Conservation (phyloP, 139 green algal species). For the Yamagishiella unicocca region DNA sequence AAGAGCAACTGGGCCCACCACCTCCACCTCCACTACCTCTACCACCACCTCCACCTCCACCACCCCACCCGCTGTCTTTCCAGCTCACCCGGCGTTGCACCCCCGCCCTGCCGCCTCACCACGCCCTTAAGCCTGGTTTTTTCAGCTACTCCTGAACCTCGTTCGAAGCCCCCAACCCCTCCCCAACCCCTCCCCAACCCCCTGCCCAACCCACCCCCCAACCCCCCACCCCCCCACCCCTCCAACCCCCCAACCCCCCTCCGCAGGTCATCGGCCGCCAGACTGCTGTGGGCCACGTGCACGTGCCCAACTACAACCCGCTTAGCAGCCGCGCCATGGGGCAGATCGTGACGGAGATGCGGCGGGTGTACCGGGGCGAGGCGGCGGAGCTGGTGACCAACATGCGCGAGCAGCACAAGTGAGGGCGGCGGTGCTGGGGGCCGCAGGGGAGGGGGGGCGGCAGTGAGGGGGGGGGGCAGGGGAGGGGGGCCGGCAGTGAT, state of each 20-base stretch:
- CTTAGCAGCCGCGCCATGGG: slow-evolving; percentile 35
- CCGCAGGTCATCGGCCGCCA: slow-evolving; percentile 46
- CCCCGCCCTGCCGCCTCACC: too few species aligned
- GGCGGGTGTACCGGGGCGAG: slow-evolving; percentile 45
- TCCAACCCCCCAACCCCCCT: not conserved
- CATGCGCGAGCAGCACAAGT: slow-evolving; percentile 29
- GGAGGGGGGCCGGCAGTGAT: not conserved
- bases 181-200: too few species aligned
- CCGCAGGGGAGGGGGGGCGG: not conserved
- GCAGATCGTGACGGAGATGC: slow-evolving; percentile 53
- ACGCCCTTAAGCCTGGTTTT: too few species aligned
- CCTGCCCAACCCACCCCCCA: not conserved
- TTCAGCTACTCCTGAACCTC: too few species aligned
- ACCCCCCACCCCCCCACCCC: not conserved
- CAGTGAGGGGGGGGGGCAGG: not conserved
- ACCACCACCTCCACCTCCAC: not conserved
- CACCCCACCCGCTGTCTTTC: not conserved
- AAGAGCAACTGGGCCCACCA: too few species aligned
- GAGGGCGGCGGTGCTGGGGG: too few species aligned
- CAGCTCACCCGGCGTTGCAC: too few species aligned
- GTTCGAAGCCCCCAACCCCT: too few species aligned
- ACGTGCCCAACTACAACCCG: slow-evolving; percentile 44
- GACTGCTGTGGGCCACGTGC: slow-evolving; percentile 30
- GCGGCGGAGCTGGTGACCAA: slow-evolving; percentile 37
- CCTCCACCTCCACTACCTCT: not conserved